Evolutionary conservation across 208 protist genomes (phyloP).

Genomic region (Wallacemonas sp.): DNA sequence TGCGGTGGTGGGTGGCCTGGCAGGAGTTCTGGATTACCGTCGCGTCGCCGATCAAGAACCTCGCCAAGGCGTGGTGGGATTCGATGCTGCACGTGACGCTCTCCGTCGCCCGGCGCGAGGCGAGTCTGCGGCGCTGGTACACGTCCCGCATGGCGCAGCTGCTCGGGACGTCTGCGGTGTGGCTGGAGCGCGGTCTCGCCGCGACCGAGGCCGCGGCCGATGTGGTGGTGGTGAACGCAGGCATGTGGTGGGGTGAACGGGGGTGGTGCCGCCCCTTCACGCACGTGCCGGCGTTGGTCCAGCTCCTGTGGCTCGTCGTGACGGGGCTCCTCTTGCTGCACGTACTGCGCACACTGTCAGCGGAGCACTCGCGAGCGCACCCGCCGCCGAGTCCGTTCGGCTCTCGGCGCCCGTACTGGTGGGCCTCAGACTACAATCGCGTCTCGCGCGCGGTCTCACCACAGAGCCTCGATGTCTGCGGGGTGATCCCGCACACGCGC

Average conservation of each 20-base stretch:
- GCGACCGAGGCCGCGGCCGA: slow-evolving; percentile 28
- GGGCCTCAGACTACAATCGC: no score
- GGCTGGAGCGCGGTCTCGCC: slow-evolving; percentile 18
- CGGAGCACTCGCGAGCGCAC: no score
- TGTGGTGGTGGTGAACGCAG: slow-evolving; percentile 28
- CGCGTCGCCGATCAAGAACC: slow-evolving; percentile 75
- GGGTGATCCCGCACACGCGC: background rate
- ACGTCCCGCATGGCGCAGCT: slow-evolving; percentile 20
- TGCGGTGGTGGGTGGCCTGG: slow-evolving; percentile 69
- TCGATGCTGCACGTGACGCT: slow-evolving; percentile 58
- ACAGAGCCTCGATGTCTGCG: no score
- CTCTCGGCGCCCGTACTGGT: no score
- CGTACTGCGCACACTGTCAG: background rate
- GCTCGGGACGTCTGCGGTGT: slow-evolving; percentile 1
- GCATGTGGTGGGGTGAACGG: slow-evolving; percentile 1
- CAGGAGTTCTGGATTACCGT: slow-evolving; percentile 83
- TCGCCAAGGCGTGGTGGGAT: slow-evolving; percentile 79
- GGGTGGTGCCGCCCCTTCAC: background rate
- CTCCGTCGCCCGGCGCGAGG: slow-evolving; percentile 54
- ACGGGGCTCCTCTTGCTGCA: background rate
- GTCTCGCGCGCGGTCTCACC: no score
- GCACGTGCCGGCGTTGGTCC: background rate
- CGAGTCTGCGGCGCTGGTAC: slow-evolving; percentile 71
- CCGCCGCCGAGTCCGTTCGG: no score
- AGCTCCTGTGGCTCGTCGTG: background rate